Evolutionary conservation across 2,329 filamentous ascomycete genomes (phyloP).

Genomic region (Beauveria pseudobassiana): DNA sequence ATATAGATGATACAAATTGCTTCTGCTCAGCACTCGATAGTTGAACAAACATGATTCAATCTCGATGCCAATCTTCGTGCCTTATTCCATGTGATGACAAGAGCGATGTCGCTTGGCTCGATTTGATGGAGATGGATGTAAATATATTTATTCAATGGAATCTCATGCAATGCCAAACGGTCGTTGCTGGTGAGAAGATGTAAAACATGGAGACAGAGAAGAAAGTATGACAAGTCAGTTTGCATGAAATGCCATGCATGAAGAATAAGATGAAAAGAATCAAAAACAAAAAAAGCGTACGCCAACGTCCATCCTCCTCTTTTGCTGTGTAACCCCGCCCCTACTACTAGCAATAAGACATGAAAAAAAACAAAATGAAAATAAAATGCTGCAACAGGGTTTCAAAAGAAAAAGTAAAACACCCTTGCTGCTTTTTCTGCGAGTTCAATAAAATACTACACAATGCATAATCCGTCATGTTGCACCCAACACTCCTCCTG

Average conservation of each 20-base stretch:
- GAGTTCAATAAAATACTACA: slow-evolving; percentile 1
- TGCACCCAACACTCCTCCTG: neutral
- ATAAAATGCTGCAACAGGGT: neutral
- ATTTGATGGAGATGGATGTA: neutral
- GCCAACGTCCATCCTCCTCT: neutral
- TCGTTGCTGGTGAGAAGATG: neutral
- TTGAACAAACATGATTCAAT: neutral
- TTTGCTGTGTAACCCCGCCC: neutral
- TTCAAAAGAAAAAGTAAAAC: neutral
- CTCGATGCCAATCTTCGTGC: neutral
- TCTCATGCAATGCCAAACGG: neutral
- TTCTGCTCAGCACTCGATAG: neutral
- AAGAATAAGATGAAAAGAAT: neutral
- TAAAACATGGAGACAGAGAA: neutral
- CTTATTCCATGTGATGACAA: neutral
- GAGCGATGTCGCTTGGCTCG: too few relatives aligned
- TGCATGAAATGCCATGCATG: slow-evolving; percentile 7
- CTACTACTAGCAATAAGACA: neutral
- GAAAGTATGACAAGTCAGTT: neutral
- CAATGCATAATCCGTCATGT: neutral
- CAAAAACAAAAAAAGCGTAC: neutral
- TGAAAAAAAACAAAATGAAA: neutral
- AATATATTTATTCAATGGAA: neutral
- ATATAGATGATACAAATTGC: slow-evolving; percentile 9
- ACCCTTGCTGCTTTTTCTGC: neutral